Base-by-base conservation (phyloP, 2,329 filamentous ascomycete species). In the Aspergillus thermomutatus region DNA sequence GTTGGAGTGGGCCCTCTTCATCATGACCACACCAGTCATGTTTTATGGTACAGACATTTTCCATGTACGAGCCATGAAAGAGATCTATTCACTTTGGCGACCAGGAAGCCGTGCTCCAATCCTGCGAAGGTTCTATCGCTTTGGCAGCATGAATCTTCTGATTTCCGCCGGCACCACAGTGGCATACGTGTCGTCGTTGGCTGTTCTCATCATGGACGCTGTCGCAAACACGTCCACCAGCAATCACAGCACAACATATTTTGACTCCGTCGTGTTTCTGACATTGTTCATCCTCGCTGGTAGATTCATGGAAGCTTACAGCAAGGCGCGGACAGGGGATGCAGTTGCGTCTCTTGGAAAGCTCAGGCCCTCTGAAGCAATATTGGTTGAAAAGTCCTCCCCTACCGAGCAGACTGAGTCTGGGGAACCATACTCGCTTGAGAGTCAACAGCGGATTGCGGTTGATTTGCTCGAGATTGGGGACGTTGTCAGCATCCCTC, bases 61-160 rank as follows among this genome's bases (percentile, higher is more conserved):
- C 72, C 93, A 97, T 69, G 74, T 81, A 11, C 83, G 90, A 43
- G 89, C 91, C 0, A 70, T 92, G 63, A 94, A 92, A 70, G 92
- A 96, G 66, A 77, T 97, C 11, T 80, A 81, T 59, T 82, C 86
- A 0, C 79, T 96, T 60, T 97, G 92, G 92, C 83, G 88, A 23
- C 85, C 79, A 2, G 84, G 86, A 27, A 96, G 91, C 69, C 84
- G 82, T 40, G 87, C 87, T 1, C 89, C 91, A 0, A 71, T 95
- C 3, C 65, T 90, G 17, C 83, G 88, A 64, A 82, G 92, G 14
- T 92, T 97, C 68, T 91, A 92, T 72, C 87, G 89, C n/a, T 97
- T 97, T 67, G 92, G 92, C 8, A 96, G 92, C 77, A 97, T 97
- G 92, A 96, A 96, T 69, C 88, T 95, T 78, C 82, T 97, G 58